Base-by-base conservation (phyloP, 139 green algal species). In the Chlorella sp. region DNA sequence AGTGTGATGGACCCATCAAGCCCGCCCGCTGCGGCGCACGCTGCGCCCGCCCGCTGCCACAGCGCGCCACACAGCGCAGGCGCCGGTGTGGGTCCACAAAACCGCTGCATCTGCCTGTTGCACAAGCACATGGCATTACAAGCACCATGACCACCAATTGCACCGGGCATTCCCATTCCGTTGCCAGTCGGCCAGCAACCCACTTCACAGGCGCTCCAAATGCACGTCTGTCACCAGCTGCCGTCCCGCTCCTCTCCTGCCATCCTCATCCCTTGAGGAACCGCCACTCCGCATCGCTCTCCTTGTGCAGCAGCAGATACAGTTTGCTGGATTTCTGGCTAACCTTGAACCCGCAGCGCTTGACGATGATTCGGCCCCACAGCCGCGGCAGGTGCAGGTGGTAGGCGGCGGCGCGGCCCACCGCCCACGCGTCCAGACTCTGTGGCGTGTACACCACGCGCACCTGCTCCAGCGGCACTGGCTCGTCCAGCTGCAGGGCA, bases 191-290 rank as follows among this genome's bases (percentile, higher is more conserved):
- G n/a, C n/a, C n/a, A n/a, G n/a, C n/a, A n/a, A n/a, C n/a, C n/a
- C n/a, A n/a, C n/a, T n/a, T n/a, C n/a, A n/a, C n/a, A n/a, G n/a
- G n/a, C n/a, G n/a, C n/a, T n/a, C n/a, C n/a, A n/a, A n/a, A n/a
- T n/a, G n/a, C n/a, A n/a, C n/a, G n/a, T n/a, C n/a, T n/a, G n/a
- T n/a, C n/a, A n/a, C n/a, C n/a, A n/a, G n/a, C n/a, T n/a, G n/a
- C n/a, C 46, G 17, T 55, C 46, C 14, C 46, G 14, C 46, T 14
- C 46, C 46, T 55, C 46, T 55, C 12, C 62, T 2, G 62, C 2
- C 17, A 14, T 72, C 48, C n/a, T n/a, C n/a, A 83, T 27, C 79
- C 66, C 76, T 80, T 84, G 21, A 84, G 51, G 63, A 81, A 84
- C 43, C 73, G 63, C 79, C 79, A 84, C 65, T 84, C 79, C 0